Base-by-base conservation (phyloP, 169 alveolate genomes). In the Miamiensis avidus region DNA sequence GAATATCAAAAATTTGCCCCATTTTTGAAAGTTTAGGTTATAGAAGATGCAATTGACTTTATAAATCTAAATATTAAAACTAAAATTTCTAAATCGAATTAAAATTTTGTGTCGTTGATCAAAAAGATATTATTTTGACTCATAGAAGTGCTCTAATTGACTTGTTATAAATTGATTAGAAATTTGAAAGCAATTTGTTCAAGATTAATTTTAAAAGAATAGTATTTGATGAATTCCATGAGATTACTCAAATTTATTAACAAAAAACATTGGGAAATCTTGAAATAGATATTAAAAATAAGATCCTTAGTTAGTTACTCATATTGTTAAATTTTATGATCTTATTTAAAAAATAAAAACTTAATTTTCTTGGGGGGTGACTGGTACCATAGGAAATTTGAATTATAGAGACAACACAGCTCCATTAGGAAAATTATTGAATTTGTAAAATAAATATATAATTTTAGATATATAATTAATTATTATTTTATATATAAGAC, bases 1-100 rank as follows among this genome's bases (percentile, higher is more conserved):
- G 82, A 77, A n/a, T 77, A 77, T 27, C 0, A 31, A 0, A 33
- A 77, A 34, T 77, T 77, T 77, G 82, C 82, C n/a, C 82, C 82
- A 0, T 33, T 33, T 33, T 77, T 77, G 34, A 77, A 69, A 77
- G 72, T 77, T 77, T 26, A 33, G n/a, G 82, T 77, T 34, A 72
- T 77, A 32, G 82, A 77, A 33, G 72, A 77, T 26, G 31, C 74
- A 31, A 28, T 31, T 11, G 33, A 77, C 0, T 77, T 77, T 1
- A 15, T 29, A 26, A 77, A 77, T 33, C n/a, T 77, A 33, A 31
- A 77, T 26, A 77, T 77, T 0, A 29, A 33, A 31, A 33, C 65
- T 1, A 33, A 34, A 31, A 69, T 64, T 33, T 31, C n/a, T 77
- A 28, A 77, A 33, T 31, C 6, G 1, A 77, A 33, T 32, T 32